Base-by-base conservation (phyloP, 2,329 filamentous ascomycete species). In the Lasiodiplodia theobromae region DNA sequence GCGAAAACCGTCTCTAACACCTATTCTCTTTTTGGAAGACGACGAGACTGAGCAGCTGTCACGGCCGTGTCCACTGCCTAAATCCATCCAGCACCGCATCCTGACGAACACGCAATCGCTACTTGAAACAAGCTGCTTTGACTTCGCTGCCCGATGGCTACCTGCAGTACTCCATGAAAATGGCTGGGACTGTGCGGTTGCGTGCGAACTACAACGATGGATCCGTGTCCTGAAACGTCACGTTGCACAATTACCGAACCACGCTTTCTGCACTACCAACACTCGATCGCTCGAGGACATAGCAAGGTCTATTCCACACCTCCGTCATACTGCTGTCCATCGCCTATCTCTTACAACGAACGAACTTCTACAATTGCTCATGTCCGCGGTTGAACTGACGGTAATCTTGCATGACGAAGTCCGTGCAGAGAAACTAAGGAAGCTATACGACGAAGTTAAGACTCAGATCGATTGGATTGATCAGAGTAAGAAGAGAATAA, bases 41-140 rank as follows among this genome's bases (percentile, higher is more conserved):
- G 25, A 56, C 37, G 18, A n/a, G n/a, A n/a, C 11, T 14, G 25
- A 56, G 1, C 74, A 74, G 2, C 74, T 75, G 1, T 67, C 79
- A 11, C 76, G 77, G 67, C 78, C 79, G 0, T 73, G 73, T 0
- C 77, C 73, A 44, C 71, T 82, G 18, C 77, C 77, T 6, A 82
- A 79, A 70, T 70, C 72, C 31, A 69, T 76, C 4, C 79, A 82
- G 67, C 78, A 82, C 72, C 58, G 73, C 2, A 75, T 83, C 51
- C 73, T 82, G 18, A 77, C 72, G 38, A 76, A 73, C 40, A 71
- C 73, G 8, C 80, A 82, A 69, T 69, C 71, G 10, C 56, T 81
- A n/a, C 74, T 82, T 10, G 80, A 82, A 69, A 76, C 78, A 67
- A 77, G 75, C 69, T 82, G 79, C 71, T 82, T 80, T 69, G 76